A percentile compares a stretch with the other conserved stretches of the same genome.
Evolutionary conservation across 176 grass and related monocot genomes (phyloP).

Genomic region (Raddia guianensis): DNA sequence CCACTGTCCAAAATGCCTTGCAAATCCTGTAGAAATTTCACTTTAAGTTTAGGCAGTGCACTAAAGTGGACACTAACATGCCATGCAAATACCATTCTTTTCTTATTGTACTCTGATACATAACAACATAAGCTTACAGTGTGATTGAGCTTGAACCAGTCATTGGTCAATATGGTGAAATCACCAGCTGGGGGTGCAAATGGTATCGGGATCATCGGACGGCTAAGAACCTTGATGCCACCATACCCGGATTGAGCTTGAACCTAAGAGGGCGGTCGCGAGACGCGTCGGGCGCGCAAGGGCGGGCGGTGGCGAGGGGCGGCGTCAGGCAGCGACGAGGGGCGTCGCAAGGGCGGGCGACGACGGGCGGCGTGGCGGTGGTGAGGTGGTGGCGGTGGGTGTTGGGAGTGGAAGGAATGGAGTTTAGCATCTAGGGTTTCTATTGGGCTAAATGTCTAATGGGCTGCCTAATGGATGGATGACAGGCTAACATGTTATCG

Average conservation of each 20-base stretch:
- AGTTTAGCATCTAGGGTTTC: too few relatives aligned
- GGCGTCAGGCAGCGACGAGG: too few relatives aligned
- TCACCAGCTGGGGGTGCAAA: conserved; percentile 81
- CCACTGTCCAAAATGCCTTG: conserved; percentile 70
- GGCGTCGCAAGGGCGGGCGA: too few relatives aligned
- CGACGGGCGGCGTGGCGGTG: too few relatives aligned
- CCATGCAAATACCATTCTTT: not conserved
- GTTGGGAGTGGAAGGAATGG: too few relatives aligned
- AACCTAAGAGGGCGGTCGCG: too few relatives aligned
- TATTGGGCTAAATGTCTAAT: too few relatives aligned
- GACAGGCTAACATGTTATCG: too few relatives aligned
- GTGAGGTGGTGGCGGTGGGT: too few relatives aligned
- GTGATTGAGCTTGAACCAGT: conserved; percentile 98
- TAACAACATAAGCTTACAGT: conserved; percentile 52
- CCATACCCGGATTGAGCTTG: conserved; percentile 49
- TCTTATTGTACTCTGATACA: not conserved
- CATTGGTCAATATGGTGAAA: conserved; percentile 71
- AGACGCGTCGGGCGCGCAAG: too few relatives aligned
- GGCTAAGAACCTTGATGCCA: conserved; percentile 78
- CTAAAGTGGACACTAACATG: not conserved
- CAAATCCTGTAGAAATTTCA: conserved; percentile 53
- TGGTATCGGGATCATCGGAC: conserved; percentile 80
- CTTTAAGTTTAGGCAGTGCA: not conserved
- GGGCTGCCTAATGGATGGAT: too few relatives aligned
- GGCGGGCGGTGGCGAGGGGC: too few relatives aligned